phyloP scores from a whole-genome alignment of 345 rosid genomes.

The Angophora floribunda region DNA sequence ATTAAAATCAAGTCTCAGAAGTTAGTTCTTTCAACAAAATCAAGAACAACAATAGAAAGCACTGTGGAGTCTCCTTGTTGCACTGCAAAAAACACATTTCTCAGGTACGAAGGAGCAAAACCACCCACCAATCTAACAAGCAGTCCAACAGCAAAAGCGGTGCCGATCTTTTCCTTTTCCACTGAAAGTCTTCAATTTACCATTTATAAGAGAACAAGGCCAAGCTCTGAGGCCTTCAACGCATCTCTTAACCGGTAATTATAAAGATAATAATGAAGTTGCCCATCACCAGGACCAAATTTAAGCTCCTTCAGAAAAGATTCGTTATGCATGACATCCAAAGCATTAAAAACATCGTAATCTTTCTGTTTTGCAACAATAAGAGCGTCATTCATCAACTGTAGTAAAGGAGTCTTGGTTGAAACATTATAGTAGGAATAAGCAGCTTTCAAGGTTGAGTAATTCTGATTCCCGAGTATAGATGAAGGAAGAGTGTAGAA shows the following conservation, averaged over 20 bases:
- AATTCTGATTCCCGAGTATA: conserved; percentile 75
- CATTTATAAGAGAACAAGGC: conserved; percentile 72
- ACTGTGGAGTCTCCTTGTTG: neutral
- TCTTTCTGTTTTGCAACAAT: conserved; percentile 79
- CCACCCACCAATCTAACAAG: neutral
- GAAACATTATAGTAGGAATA: conserved; percentile 90
- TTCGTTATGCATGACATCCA: conserved; percentile 94
- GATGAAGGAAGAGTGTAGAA: conserved; percentile 94
- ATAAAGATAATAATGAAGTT: conserved; percentile 85
- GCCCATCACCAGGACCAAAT: conserved; percentile 94
- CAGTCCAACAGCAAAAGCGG: neutral
- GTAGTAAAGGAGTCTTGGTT: conserved; percentile 72
- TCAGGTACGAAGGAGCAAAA: neutral
- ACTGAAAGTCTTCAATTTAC: neutral
- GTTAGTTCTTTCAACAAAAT: neutral
- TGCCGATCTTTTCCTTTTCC: neutral
- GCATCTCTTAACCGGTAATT: conserved; percentile 58
- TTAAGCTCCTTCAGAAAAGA: conserved; percentile 83
- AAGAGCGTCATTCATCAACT: conserved; percentile 86
- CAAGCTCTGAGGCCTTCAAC: conserved; percentile 67
- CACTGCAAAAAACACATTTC: neutral
- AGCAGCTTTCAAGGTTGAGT: conserved; percentile 77
- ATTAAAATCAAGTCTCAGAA: neutral
- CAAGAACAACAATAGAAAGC: neutral
- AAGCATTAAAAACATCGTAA: conserved; percentile 79